Conservation (phyloP, 768 basidiomycete genomes). For the Leccinellum rugosiceps region DNA sequence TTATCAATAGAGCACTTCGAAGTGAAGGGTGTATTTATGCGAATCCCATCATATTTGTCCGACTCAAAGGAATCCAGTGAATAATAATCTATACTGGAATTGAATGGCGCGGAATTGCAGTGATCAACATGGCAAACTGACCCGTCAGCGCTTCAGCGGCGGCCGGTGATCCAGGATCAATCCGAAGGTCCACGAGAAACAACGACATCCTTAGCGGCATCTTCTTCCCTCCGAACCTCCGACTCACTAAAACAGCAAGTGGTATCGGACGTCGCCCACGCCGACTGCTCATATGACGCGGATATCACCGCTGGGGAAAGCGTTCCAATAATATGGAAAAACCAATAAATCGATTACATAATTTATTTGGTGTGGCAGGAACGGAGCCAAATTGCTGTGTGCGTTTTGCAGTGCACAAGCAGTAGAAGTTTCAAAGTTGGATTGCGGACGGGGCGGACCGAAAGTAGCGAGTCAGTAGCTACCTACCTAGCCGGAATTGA, state of each 20-base stretch:
- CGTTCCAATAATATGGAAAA: not conserved
- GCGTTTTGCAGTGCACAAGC: not conserved
- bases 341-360: not conserved
- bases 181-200: not conserved
- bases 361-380: not conserved
- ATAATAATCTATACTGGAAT: not conserved
- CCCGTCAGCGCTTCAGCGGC: not conserved
- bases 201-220: not conserved
- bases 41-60: not conserved
- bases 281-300: not conserved
- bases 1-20: not conserved
- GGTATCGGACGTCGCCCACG: not conserved
- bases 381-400: not conserved
- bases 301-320: not conserved
- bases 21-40: conserved; percentile 24
- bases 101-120: not conserved
- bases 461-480: conserved; percentile 15
- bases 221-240: not conserved
- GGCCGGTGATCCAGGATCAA: not conserved
- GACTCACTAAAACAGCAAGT: not conserved
- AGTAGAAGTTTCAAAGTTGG: not conserved
- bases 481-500: conserved; percentile 79
- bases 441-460: conserved; percentile 4
- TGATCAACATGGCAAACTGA: not conserved
- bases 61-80: not conserved